phyloP scores from a whole-genome alignment of 2,329 filamentous ascomycete genomes.

The Ascochyta koolunga region DNA sequence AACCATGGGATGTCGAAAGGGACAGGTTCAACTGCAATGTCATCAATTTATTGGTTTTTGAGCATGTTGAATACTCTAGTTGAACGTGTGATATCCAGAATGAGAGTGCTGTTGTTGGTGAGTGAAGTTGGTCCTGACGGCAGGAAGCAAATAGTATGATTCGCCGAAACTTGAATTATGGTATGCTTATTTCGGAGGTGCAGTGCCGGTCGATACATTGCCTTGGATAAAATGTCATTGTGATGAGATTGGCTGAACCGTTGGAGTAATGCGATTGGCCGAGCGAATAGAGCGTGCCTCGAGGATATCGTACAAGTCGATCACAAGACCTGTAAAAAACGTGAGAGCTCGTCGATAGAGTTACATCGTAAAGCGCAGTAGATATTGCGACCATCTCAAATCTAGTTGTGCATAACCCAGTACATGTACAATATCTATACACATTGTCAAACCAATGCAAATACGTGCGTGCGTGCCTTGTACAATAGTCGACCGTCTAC shows the following conservation, averaged over 20 bases:
- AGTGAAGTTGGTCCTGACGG: too few relatives aligned
- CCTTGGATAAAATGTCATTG: too few relatives aligned
- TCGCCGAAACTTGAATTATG: neutral
- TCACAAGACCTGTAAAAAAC: neutral
- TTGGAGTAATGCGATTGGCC: too few relatives aligned
- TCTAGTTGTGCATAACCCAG: neutral
- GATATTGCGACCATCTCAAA: neutral
- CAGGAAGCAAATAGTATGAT: neutral
- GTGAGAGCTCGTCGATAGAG: neutral
- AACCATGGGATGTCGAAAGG: too few relatives aligned
- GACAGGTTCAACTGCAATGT: too few relatives aligned
- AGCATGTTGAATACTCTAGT: too few relatives aligned
- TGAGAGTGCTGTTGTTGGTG: too few relatives aligned
- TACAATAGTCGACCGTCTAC: conserved; percentile 4
- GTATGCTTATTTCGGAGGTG: neutral
- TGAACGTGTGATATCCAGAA: too few relatives aligned
- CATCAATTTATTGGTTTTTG: too few relatives aligned
- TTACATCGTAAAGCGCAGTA: neutral
- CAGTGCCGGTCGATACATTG: too few relatives aligned
- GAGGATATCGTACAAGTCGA: neutral
- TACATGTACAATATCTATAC: conserved; percentile 30
- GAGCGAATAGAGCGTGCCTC: too few relatives aligned
- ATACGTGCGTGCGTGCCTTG: neutral
- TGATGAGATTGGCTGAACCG: too few relatives aligned
- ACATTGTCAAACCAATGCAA: neutral